Evolutionary conservation across 2,329 filamentous ascomycete genomes (phyloP), one percentile per base, ranked within the genome.

Genomic region (Phaeophleospora eucalypticola): DNA sequence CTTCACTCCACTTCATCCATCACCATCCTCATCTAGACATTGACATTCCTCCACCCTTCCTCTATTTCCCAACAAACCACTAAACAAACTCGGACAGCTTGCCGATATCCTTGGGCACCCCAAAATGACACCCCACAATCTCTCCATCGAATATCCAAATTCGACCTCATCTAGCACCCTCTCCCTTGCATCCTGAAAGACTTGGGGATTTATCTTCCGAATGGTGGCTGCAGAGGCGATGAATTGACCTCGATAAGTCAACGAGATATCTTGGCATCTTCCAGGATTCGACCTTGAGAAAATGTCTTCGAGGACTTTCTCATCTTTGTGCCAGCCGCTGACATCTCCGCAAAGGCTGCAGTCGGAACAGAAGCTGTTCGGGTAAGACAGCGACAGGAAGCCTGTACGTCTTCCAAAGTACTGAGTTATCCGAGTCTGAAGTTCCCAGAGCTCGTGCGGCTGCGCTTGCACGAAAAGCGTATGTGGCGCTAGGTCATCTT

Each of bases 391-490:
- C 6, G 46, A 47, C 4, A 60, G 36, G 51, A 51, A 36, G 52
- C 59, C 9, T 60, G 62, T 20, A 58, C 64, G 3, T 1, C 24
- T 15, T 14, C 33, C 20, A 15, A 52, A 45, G 40, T 49, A 49
- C 21, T 48, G 21, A 35, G 35, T n/a, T 18, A 37, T 54, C 2
- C 70, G 66, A 7, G 63, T 54, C 21, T 64, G 64, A 34, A 74
- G 61, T 36, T 70, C 65, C 21, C 49, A 49, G 20, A 64, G 63
- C 29, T 71, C 71, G 53, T 75, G 64, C 35, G 72, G 56, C 33
- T 68, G 65, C 3, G 71, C 72, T 58, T 76, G 72, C 3, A 76
- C 58, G 60, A 76, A 76, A n/a, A 76, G 50, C 0, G 71, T 74
- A 40, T 76, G 71, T 9, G 61, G 62, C 14, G 72, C 67, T 4